Percentiles rank a stretch among this genome's conserved stretches.
These are phyloP conservation scores for Serendipita sp. DNA, from an alignment of 768 basidiomycete genomes.

Conservation along the genomic window DNA sequence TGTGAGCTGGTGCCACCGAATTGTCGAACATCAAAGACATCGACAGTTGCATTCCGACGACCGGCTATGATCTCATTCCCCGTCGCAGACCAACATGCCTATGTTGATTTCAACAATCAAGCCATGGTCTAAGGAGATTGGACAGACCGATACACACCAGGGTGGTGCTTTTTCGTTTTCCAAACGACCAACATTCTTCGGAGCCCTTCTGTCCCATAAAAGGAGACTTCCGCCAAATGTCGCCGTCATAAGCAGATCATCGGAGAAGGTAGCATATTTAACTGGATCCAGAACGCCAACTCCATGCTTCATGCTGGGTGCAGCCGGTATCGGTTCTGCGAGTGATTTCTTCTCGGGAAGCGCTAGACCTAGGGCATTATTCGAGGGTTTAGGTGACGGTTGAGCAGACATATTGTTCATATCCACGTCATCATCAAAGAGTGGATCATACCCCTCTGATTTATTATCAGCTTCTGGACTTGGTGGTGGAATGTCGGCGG, in stretches of 20 bases:
- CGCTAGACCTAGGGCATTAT: constrained; percentile 3
- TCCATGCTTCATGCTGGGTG: constrained; percentile 35
- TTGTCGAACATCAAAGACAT: constrained; percentile 87
- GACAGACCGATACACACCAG: constrained; percentile 83
- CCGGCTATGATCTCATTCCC: constrained; percentile 83
- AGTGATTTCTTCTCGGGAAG: neutral
- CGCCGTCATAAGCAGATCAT: constrained; percentile 74
- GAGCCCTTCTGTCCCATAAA: constrained; percentile 73
- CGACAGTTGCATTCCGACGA: constrained; percentile 74
- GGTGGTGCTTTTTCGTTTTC: constrained; percentile 86
- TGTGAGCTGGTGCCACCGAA: constrained; percentile 44
- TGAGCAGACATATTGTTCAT: neutral
- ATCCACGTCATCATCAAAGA: neutral
- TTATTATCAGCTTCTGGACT: neutral
- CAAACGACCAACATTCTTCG: constrained; percentile 62
- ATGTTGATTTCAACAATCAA: neutral
- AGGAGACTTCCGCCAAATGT: constrained; percentile 85
- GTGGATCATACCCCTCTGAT: neutral
- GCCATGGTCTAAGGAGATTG: neutral
- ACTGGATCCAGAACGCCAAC: constrained; percentile 43
- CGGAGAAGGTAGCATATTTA: constrained; percentile 48
- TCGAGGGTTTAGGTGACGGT: constrained; percentile 5
- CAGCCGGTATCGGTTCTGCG: neutral
- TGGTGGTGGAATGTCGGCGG: neutral
- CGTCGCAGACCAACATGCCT: constrained; percentile 92